Base-by-base conservation (phyloP, 306 rosid species). In the Pyrus bretschneideri region DNA sequence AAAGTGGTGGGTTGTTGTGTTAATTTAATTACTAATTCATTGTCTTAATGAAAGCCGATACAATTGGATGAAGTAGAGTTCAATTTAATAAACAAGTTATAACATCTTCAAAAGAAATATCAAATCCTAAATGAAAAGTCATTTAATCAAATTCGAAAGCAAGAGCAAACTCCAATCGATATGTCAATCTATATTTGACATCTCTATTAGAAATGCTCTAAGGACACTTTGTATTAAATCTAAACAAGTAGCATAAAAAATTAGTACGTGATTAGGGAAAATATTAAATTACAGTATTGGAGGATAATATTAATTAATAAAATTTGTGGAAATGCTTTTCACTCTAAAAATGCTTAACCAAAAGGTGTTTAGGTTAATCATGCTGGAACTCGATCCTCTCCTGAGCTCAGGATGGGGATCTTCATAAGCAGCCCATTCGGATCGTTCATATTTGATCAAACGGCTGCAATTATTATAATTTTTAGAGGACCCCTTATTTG, bases 231-330 rank as follows among this genome's bases (percentile, higher is more conserved):
- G 40, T 51, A 58, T 77, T 78, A 46, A 78, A 80, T 51, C 19
- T 38, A 59, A 51, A 78, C 44, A 23, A 61, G 54, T 42, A 33
- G 61, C 9, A 46, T 70, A 31, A 72, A 55, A 33, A 30, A 19
- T 27, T 18, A 4, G 42, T 18, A 49, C 12, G 25, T 51, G 27
- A 11, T 22, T 52, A 60, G 61, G 30, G n/a, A 57, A 45, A 21
- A 29, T 8, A 30, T 42, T 52, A 64, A 74, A 60, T 19, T 9
- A 13, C 40, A 27, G 38, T 49, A 81, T 42, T 4, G 54, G 42
- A 78, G 80, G 80, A 82, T 81, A 88, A 85, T 71, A 70, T 78
- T 35, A 22, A 69, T 62, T 72, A 76, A 17, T 14, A 12, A 54
- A 9, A 23, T 4, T 49, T 70, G 74, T 23, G 73, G 38, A 22